phyloP scores from a whole-genome alignment of 2,329 filamentous ascomycete species.

The Fusarium globosum region DNA sequence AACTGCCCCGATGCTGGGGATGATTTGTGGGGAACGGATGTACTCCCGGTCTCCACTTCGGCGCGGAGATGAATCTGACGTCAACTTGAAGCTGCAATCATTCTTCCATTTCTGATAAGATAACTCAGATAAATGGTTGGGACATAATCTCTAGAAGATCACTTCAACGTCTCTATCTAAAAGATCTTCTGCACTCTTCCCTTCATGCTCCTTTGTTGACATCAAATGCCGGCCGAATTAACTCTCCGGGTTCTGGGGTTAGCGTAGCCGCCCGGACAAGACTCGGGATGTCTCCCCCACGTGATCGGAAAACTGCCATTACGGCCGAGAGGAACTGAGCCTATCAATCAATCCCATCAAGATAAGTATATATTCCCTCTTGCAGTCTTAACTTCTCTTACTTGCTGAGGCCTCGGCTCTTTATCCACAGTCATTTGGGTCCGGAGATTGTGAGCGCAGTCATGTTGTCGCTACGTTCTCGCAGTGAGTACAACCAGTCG shows the following conservation, averaged over 20 bases:
- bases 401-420: rapidly evolving
- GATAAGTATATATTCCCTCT: not conserved
- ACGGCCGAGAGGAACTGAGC: slow-evolving; percentile 1
- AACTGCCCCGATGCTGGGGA: slow-evolving; percentile 24
- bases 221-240: not conserved
- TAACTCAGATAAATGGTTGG: rapidly evolving
- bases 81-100: rapidly evolving
- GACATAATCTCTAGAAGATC: no score
- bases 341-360: not conserved
- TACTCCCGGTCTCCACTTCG: slow-evolving; percentile 15
- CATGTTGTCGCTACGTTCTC: not conserved
- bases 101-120: not conserved
- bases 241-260: not conserved
- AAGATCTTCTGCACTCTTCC: no score
- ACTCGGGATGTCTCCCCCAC: not conserved
- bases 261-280: slow-evolving; percentile 2
- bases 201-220: rapidly evolving
- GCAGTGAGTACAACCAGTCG: rapidly evolving
- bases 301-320: slow-evolving; percentile 21
- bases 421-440: rapidly evolving
- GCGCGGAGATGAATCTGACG: not conserved
- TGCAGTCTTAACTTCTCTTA: rapidly evolving
- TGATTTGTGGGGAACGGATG: slow-evolving; percentile 22
- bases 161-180: no score
- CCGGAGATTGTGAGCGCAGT: not conserved